Percentiles rank a stretch among this genome's conserved stretches.
Conservation (phyloP, 1,284 basidiomycete species). For the Ganoderma multipileum region DNA sequence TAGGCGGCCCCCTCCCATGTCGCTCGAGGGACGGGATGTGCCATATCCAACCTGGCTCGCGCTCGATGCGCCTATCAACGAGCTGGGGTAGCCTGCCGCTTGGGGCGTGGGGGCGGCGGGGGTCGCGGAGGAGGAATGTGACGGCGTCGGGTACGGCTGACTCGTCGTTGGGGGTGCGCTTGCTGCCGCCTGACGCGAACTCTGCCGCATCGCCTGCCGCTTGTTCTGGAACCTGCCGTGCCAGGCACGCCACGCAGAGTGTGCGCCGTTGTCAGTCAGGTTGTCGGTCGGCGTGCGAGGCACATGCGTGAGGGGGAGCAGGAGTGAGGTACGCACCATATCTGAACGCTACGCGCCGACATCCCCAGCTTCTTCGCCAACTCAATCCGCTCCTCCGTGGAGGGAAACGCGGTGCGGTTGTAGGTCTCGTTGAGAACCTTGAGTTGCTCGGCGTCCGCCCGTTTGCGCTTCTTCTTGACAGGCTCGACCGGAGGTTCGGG, state of each 20-base stretch:
- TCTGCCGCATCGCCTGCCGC: conserved; percentile 80
- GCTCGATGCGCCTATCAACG: conserved; percentile 27
- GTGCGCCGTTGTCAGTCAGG: conserved; percentile 15
- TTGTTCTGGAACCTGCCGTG: conserved; percentile 82
- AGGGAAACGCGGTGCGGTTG: conserved; percentile 80
- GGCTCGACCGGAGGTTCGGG: conserved; percentile 54
- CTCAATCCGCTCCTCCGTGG: conserved; percentile 81
- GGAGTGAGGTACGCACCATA: conserved; percentile 61
- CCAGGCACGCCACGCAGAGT: conserved; percentile 10
- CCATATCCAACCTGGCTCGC: conserved; percentile 31
- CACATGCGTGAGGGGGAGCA: conserved; percentile 17
- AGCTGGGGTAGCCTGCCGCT: conserved; percentile 22
- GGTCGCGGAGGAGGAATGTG: conserved; percentile 38
- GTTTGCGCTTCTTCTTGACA: conserved; percentile 86
- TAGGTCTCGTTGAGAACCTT: conserved; percentile 83
- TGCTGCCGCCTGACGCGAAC: conserved; percentile 65
- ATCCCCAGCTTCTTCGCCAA: conserved; percentile 80
- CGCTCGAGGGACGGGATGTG: conserved; percentile 26
- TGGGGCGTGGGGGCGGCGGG: conserved; percentile 25
- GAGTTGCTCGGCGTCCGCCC: conserved; percentile 79
- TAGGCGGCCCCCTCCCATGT: conserved; percentile 30
- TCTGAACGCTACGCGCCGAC: conserved; percentile 84
- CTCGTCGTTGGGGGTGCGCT: conserved; percentile 50
- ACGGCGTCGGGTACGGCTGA: conserved; percentile 57
- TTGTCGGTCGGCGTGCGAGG: neutral